These are phyloP conservation scores for Eragrostis tef DNA, from an alignment of 202 grass and related monocot species.

Conservation along the genomic window DNA sequence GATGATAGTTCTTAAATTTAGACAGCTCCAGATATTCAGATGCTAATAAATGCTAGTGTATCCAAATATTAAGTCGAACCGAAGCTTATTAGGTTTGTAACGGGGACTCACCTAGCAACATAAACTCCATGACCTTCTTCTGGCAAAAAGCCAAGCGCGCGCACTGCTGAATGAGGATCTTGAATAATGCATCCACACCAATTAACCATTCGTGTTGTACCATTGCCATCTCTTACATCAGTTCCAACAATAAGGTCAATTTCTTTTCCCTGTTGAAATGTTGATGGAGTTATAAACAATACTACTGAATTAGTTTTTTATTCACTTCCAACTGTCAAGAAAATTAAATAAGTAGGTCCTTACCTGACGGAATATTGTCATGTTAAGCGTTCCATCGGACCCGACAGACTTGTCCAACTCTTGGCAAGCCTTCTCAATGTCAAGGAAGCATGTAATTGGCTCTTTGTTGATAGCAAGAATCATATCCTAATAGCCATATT, in stretches of 20 bases:
- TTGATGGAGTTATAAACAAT: constrained; percentile 19
- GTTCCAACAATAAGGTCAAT: constrained; percentile 86
- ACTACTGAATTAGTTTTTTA: constrained; percentile 23
- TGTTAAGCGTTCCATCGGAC: constrained; percentile 69
- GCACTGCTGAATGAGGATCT: constrained; percentile 92
- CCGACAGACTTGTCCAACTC: constrained; percentile 64
- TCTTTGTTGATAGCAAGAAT: constrained; percentile 94
- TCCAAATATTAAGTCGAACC: not conserved
- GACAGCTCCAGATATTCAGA: not conserved
- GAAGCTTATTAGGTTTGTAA: constrained; percentile 4
- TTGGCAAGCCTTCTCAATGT: constrained; percentile 91
- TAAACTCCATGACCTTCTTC: constrained; percentile 99
- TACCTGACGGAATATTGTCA: constrained; percentile 99
- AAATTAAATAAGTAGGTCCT: not conserved
- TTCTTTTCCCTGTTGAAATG: constrained; percentile 80
- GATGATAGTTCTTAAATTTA: not conserved
- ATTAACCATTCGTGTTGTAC: constrained; percentile 92
- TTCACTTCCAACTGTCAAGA: constrained; percentile 19
- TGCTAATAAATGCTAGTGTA: not conserved
- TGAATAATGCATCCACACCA: constrained; percentile 99
- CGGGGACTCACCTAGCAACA: constrained; percentile 84
- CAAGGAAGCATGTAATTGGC: constrained; percentile 91
- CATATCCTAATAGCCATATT: constrained; percentile 63
- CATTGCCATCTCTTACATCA: constrained; percentile 93
- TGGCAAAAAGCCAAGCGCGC: constrained; percentile 93